Evolutionary conservation across 495 filamentous ascomycete species (phyloP).

Genomic region (Cercophora sp.): DNA sequence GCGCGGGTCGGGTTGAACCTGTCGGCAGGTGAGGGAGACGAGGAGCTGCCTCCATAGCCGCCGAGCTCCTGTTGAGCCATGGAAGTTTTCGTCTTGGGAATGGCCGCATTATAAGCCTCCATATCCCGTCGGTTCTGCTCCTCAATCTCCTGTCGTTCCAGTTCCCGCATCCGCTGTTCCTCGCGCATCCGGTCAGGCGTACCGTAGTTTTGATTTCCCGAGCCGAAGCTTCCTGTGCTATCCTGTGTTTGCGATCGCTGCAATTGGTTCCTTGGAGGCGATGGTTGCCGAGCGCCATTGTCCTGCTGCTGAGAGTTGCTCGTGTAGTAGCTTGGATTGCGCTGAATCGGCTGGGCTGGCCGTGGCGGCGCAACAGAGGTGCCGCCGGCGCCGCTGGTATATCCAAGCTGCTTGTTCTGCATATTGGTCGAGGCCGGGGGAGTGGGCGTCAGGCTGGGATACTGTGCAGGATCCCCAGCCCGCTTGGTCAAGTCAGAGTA

Average conservation of each 20-base stretch:
- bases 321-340: conserved; percentile 43
- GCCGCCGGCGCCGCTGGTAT: conserved; percentile 55
- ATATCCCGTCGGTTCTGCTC: conserved; percentile 68
- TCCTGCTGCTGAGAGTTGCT: conserved; percentile 18
- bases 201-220: conserved; percentile 34
- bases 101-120: conserved; percentile 80
- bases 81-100: conserved; percentile 71
- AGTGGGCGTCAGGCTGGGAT: conserved; percentile 65
- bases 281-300: conserved; percentile 34
- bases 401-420: conserved; percentile 65
- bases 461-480: conserved; percentile 73
- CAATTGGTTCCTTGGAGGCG: conserved; percentile 37
- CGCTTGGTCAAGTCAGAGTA: conserved; percentile 93
- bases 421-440: conserved; percentile 49
- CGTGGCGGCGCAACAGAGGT: conserved; percentile 75
- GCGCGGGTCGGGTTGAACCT: conserved; percentile 81
- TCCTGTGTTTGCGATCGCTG: conserved; percentile 43
- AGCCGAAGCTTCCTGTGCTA: conserved; percentile 14
- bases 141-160: conserved; percentile 54
- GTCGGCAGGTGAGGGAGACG: conserved; percentile 41
- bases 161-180: conserved; percentile 42
- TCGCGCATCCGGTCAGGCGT: conserved; percentile 55
- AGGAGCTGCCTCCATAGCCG: conserved; percentile 39
- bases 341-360: conserved; percentile 49
- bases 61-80: conserved; percentile 86